These are phyloP conservation scores for Exidia glandulosa DNA, from an alignment of 768 basidiomycete species.

Conservation along the genomic window DNA sequence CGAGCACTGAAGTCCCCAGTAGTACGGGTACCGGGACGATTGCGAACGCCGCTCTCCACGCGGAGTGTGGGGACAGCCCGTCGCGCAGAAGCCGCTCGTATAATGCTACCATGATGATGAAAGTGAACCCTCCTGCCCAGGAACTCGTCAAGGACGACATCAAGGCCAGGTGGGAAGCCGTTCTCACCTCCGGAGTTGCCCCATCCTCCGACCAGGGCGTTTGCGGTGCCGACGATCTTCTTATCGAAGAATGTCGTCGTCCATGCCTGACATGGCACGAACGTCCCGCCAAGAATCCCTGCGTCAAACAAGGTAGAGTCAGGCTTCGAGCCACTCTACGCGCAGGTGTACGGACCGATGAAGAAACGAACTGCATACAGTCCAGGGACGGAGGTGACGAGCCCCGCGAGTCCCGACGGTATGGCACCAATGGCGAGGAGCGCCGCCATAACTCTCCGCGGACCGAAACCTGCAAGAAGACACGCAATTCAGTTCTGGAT, in stretches of 20 bases:
- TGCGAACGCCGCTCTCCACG: conserved; percentile 47
- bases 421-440: conserved; percentile 45
- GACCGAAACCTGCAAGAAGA: conserved; percentile 28
- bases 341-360: conserved; percentile 26
- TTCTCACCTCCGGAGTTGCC: conserved; percentile 26
- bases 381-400: conserved; percentile 27
- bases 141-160: no score
- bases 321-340: neutral
- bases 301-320: conserved; percentile 5
- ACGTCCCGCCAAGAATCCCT: conserved; percentile 42
- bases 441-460: conserved; percentile 42
- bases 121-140: conserved; percentile 38
- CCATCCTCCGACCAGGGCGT: conserved; percentile 48
- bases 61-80: conserved; percentile 19
- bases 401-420: conserved; percentile 48
- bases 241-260: conserved; percentile 52
- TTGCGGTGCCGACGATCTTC: conserved; percentile 34
- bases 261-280: conserved; percentile 53
- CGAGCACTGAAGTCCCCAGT: conserved; percentile 28
- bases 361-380: conserved; percentile 43
- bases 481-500: neutral
- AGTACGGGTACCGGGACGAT: conserved; percentile 47
- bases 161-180: neutral
- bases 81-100: conserved; percentile 28
- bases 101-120: conserved; percentile 44